phyloP scores from a whole-genome alignment of 2,329 filamentous ascomycete species.

The Proliferodiscus dingleyae region DNA sequence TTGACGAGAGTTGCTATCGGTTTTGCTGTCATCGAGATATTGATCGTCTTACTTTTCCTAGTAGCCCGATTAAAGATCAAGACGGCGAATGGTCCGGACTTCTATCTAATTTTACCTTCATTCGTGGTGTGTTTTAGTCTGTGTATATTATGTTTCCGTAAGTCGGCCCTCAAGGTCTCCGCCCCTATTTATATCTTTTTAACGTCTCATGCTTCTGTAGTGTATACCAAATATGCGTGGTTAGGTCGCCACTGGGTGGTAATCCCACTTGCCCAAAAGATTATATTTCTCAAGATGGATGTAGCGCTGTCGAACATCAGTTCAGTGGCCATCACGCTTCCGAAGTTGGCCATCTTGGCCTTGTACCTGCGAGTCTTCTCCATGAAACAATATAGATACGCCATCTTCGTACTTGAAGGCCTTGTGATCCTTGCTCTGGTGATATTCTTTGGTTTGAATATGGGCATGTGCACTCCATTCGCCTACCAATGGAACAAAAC shows the following conservation, averaged over 20 bases:
- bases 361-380: conserved; percentile 9
- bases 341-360: conserved; percentile 4
- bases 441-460: neutral
- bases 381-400: conserved; percentile 1
- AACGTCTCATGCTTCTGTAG: neutral
- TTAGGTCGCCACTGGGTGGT: neutral
- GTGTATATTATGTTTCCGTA: neutral
- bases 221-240: neutral
- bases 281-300: neutral
- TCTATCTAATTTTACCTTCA: neutral
- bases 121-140: neutral
- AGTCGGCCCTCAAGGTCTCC: neutral
- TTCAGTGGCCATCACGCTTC: neutral
- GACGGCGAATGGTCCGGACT: neutral
- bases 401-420: neutral
- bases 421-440: neutral
- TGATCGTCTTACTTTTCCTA: neutral
- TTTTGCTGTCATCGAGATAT: too few relatives aligned
- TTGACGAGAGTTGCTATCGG: too few relatives aligned
- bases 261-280: neutral
- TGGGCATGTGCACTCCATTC: neutral
- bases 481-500: conserved; percentile 2
- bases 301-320: neutral
- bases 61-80: neutral
- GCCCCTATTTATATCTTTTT: neutral